Conservation (phyloP, 169 alveolate species). For the Besnoitia besnoiti region DNA sequence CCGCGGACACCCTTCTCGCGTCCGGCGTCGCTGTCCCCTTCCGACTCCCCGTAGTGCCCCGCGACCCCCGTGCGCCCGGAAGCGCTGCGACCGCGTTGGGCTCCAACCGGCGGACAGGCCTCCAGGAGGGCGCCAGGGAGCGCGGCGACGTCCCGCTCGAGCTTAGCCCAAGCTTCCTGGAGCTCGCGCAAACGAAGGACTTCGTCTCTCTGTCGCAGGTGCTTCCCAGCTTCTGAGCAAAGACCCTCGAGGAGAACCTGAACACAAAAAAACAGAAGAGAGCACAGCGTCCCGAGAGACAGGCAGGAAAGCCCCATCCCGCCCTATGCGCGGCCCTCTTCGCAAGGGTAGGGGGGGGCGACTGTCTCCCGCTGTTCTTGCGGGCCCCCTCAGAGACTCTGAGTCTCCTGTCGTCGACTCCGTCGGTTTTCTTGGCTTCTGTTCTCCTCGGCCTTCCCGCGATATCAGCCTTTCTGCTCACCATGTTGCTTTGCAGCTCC, state of each 20-base stretch:
- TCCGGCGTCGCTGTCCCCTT: no score
- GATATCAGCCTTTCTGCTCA: not conserved
- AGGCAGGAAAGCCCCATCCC: not conserved
- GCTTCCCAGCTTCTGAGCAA: not conserved
- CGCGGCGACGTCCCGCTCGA: not conserved
- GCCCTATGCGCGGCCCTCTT: no score
- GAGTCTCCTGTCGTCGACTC: not conserved
- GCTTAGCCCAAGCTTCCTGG: not conserved
- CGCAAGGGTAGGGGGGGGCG: no score
- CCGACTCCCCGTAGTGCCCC: no score
- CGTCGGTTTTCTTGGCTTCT: not conserved
- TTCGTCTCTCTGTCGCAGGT: not conserved
- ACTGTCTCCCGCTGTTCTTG: no score
- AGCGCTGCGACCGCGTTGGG: conserved; percentile 4
- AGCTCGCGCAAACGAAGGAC: not conserved
- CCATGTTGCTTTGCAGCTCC: not conserved
- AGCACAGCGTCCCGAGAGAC: not conserved
- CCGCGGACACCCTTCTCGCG: not conserved
- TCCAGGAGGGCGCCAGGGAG: not conserved
- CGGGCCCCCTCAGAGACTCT: not conserved
- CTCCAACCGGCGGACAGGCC: not conserved
- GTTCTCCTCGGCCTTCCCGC: not conserved
- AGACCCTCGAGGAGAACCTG: not conserved
- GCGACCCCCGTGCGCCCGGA: no score
- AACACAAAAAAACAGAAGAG: not conserved